phyloP scores from a whole-genome alignment of 257 asterid species.

The Solanum infundibuliforme region DNA sequence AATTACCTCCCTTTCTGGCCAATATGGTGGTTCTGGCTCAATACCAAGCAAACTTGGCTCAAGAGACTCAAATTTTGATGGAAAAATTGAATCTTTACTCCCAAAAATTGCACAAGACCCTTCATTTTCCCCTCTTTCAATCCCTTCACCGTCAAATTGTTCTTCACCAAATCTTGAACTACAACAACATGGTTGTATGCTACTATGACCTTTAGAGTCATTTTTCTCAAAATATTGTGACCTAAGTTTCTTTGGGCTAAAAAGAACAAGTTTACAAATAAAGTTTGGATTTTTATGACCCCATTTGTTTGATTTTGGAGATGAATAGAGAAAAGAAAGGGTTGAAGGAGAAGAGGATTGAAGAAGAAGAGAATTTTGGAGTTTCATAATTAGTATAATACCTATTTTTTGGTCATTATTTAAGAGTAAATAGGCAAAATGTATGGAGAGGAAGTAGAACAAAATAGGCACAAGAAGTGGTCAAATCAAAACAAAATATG shows the following conservation, averaged over 20 bases:
- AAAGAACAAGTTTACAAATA: slow-evolving; percentile 1
- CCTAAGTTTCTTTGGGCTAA: slow-evolving; percentile 21
- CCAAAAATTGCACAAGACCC: slow-evolving; percentile 21
- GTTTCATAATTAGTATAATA: slow-evolving; percentile 23
- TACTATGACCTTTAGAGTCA: slow-evolving; percentile 2
- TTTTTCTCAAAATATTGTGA: slow-evolving; percentile 16
- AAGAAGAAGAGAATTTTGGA: slow-evolving; percentile 17
- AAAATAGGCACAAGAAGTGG: slow-evolving; percentile 5
- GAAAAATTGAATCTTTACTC: slow-evolving; percentile 24
- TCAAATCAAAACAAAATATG: slow-evolving; percentile 2
- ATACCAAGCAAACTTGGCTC: slow-evolving; percentile 82
- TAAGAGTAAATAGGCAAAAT: background rate
- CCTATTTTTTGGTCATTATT: slow-evolving; percentile 3
- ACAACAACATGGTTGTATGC: background rate
- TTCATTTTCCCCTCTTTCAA: slow-evolving; percentile 2
- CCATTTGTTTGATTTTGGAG: slow-evolving; percentile 4
- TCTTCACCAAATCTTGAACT: slow-evolving; percentile 21
- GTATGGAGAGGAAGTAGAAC: background rate
- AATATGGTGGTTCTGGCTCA: slow-evolving; percentile 57
- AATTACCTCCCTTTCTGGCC: slow-evolving; percentile 54
- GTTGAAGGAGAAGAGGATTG: slow-evolving; percentile 12
- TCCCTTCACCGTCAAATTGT: slow-evolving; percentile 5
- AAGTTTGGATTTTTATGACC: slow-evolving; percentile 1
- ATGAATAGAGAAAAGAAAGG: background rate
- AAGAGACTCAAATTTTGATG: slow-evolving; percentile 43